These are phyloP conservation scores for Hyphopichia fennica DNA, from an alignment of 1,139 yeast genomes.

Conservation along the genomic window DNA sequence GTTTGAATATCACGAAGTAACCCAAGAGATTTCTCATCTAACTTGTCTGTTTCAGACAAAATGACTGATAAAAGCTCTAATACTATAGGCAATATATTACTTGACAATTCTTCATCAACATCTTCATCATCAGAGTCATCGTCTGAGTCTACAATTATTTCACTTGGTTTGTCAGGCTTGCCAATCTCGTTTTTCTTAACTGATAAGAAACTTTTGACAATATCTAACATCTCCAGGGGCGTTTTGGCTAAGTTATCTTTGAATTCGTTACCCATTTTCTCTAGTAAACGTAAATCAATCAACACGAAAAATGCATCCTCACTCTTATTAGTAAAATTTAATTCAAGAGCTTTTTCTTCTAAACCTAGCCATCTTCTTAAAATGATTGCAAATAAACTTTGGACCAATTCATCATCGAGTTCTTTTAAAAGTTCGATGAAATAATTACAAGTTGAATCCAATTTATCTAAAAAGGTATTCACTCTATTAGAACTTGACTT, in stretches of 20 bases:
- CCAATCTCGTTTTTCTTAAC: constrained; percentile 5
- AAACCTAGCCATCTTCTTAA: constrained; percentile 55
- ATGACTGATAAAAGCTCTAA: constrained; percentile 58
- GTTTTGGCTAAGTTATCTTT: constrained; percentile 62
- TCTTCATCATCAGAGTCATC: constrained; percentile 38
- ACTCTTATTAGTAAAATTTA: constrained; percentile 19
- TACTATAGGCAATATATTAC: constrained; percentile 32
- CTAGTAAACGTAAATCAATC: constrained; percentile 64
- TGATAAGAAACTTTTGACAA: constrained; percentile 51
- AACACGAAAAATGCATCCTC: constrained; percentile 57
- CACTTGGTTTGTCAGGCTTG: not conserved
- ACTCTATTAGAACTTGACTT: constrained; percentile 22
- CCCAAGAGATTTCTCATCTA: constrained; percentile 19
- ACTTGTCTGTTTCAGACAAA: constrained; percentile 39
- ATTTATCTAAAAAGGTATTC: constrained; percentile 35
- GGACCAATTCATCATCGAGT: constrained; percentile 49
- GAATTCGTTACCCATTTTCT: constrained; percentile 59
- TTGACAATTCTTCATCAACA: constrained; percentile 14
- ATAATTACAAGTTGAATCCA: constrained; percentile 53
- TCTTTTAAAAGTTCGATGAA: constrained; percentile 50
- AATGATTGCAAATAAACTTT: constrained; percentile 49
- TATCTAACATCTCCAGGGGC: constrained; percentile 57
- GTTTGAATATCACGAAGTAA: constrained; percentile 28
- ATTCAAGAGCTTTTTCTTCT: constrained; percentile 6
- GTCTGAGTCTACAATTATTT: constrained; percentile 21